Evolutionary conservation across 192 early-diverging fungal species (phyloP).

Genomic region (Irineochytrium annulatum): DNA sequence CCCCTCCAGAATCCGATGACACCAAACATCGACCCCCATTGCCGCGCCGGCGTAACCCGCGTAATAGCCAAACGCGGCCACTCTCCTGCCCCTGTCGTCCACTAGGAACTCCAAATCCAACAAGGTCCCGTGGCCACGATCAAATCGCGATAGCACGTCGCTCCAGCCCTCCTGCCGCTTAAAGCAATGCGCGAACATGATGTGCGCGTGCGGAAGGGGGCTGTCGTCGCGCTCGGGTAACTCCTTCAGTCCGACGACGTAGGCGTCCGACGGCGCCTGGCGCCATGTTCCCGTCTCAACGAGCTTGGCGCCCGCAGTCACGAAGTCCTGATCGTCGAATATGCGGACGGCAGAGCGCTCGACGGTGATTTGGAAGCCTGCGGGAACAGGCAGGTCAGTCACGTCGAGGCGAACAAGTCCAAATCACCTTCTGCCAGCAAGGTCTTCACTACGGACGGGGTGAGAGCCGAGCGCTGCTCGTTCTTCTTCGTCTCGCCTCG

Average conservation of each 20-base stretch:
- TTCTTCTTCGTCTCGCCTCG: conserved; percentile 97
- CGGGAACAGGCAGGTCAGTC: background rate
- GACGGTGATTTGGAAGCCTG: conserved; percentile 85
- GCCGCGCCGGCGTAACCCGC: conserved; percentile 95
- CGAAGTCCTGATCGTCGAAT: conserved; percentile 87
- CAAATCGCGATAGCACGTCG: conserved; percentile 80
- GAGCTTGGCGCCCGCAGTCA: conserved; percentile 70
- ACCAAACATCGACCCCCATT: conserved; percentile 89
- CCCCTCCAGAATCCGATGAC: conserved; percentile 27
- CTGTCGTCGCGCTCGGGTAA: conserved; percentile 88
- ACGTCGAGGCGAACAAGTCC: background rate
- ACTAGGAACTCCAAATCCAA: conserved; percentile 94
- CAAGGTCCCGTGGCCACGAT: conserved; percentile 77
- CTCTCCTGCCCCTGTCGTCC: conserved; percentile 72
- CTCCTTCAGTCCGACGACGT: conserved; percentile 95
- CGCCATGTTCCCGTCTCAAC: conserved; percentile 80
- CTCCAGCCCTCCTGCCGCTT: conserved; percentile 94
- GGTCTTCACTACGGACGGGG: conserved; percentile 76
- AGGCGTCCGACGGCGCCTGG: conserved; percentile 83
- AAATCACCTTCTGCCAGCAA: conserved; percentile 63
- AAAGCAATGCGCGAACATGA: conserved; percentile 99
- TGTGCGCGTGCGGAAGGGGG: conserved; percentile 87
- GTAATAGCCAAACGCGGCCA: conserved; percentile 96
- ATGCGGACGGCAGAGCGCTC: conserved; percentile 79
- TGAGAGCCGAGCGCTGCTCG: conserved; percentile 90